Evolutionary conservation across 78 protist species (phyloP), one percentile per base, ranked within the genome.

Genomic region (Mastigamoeba balamuthi): DNA sequence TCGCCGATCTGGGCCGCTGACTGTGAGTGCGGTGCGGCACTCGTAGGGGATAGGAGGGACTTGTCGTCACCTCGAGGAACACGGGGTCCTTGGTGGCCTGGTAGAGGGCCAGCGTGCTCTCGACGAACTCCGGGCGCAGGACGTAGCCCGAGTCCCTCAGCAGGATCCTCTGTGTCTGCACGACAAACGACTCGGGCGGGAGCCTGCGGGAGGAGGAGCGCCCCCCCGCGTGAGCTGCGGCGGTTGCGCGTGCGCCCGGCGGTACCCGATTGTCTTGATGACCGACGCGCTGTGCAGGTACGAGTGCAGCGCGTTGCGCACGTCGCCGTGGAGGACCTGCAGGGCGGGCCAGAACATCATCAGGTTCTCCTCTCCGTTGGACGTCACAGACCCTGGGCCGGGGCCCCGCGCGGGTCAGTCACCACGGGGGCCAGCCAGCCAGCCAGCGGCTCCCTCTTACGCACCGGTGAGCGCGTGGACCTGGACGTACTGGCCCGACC

Each of bases 121-220:
- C 92, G 30, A 77, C 69, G 9, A 85, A 65, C 67, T 85, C 88
- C 6, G 91, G 91, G 2, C 91, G 76, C 23, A 87, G 84, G 4
- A 75, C 76, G 44, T 83, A 86, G 43, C 66, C 38, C 25, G 67
- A 6, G n/a, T 81, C 67, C 1, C 48, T n/a, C 6, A n/a, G 38
- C 1, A 4, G 0, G 4, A 25, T n/a, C n/a, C 28, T 0, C 2
- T 5, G 2, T 0, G 40, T 36, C 23, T 40, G 64, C 30, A 78
- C 38, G 38, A 17, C 17, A 17, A 48, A 48, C 58, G 33, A 25
- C 17, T 48, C 58, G 17, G 58, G 58, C 17, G 58, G 58, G 17
- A 48, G 17, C 17, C 58, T 48, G 17, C 58, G 58, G 17, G 17
- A 48, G 58, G 17, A 48, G 17, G 58, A 25, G 58, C 17, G 17